phyloP scores from a whole-genome alignment of 176 grass and related monocot genomes.

The Guadua angustifolia region DNA sequence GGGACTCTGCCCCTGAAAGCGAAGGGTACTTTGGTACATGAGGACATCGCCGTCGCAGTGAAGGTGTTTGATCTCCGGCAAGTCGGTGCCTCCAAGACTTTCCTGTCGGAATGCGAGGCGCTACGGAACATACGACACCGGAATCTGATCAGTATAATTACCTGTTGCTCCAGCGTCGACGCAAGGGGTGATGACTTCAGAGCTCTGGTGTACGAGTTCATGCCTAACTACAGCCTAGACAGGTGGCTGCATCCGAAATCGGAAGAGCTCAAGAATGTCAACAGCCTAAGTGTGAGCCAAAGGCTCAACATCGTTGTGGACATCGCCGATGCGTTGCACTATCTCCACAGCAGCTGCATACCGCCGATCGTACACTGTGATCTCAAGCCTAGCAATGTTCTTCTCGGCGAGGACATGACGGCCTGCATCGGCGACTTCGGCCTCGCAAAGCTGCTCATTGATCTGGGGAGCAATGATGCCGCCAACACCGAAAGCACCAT shows the following conservation, averaged over 20 bases:
- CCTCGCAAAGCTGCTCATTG: conserved; percentile 46
- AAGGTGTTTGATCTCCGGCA: conserved; percentile 57
- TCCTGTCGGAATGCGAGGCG: conserved; percentile 47
- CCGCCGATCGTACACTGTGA: conserved; percentile 53
- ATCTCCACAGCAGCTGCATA: conserved; percentile 40
- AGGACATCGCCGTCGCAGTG: conserved; percentile 10
- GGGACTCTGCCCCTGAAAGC: conserved; percentile 10
- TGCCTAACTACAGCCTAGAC: conserved; percentile 57
- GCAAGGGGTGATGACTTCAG: conserved; percentile 50
- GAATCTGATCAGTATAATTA: conserved; percentile 53
- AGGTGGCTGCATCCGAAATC: conserved; percentile 46
- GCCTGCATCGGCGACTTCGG: conserved; percentile 54
- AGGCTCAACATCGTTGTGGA: conserved; percentile 43
- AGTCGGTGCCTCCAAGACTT: conserved; percentile 44
- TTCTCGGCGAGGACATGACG: conserved; percentile 50
- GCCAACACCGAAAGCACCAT: conserved; percentile 8
- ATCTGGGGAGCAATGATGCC: neutral
- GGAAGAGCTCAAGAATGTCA: neutral
- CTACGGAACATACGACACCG: conserved; percentile 49
- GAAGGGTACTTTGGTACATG: neutral
- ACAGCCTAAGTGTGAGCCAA: conserved; percentile 32
- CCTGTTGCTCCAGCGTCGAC: conserved; percentile 45
- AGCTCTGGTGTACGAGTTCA: conserved; percentile 53
- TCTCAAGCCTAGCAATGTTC: conserved; percentile 55
- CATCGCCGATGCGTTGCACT: conserved; percentile 41